Evolutionary conservation across 306 rosid species (phyloP).

Genomic region (Hylodesmum podocarpum): DNA sequence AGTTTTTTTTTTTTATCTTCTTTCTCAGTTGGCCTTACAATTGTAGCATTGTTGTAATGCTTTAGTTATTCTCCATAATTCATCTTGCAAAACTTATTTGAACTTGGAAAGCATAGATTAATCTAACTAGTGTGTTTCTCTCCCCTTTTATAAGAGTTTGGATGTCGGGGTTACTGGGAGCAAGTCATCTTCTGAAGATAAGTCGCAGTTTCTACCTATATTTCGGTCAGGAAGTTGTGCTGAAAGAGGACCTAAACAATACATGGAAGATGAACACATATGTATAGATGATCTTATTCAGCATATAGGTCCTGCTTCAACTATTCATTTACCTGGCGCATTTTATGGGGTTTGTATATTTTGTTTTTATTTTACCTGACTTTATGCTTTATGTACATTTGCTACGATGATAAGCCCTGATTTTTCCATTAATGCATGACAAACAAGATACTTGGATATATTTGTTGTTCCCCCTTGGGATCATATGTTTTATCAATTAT

Average conservation of each 20-base stretch:
- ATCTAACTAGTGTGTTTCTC: slow-evolving; percentile 26
- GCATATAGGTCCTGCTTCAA: slow-evolving; percentile 49
- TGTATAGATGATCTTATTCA: slow-evolving; percentile 68
- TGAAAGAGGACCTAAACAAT: slow-evolving; percentile 83
- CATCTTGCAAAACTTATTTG: background rate
- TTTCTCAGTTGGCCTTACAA: background rate
- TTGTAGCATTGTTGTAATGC: background rate
- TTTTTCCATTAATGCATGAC: background rate
- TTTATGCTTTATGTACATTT: slow-evolving; percentile 2
- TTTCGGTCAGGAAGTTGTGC: slow-evolving; percentile 87
- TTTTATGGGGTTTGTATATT: slow-evolving; percentile 72
- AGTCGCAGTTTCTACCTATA: slow-evolving; percentile 55
- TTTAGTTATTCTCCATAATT: background rate
- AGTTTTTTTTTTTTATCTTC: background rate
- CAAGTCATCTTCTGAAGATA: slow-evolving; percentile 54
- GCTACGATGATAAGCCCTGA: slow-evolving; percentile 15
- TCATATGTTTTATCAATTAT: background rate
- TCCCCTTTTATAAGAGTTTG: slow-evolving; percentile 39
- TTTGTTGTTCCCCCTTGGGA: background rate
- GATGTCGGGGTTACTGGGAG: slow-evolving; percentile 51
- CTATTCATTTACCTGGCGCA: slow-evolving; percentile 60
- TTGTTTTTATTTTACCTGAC: background rate
- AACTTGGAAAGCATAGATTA: slow-evolving; percentile 10
- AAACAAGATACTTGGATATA: background rate
- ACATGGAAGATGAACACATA: slow-evolving; percentile 83